Evolutionary conservation across 1,284 basidiomycete species (phyloP).

Genomic region (Pyrrhoderma lamaoense): DNA sequence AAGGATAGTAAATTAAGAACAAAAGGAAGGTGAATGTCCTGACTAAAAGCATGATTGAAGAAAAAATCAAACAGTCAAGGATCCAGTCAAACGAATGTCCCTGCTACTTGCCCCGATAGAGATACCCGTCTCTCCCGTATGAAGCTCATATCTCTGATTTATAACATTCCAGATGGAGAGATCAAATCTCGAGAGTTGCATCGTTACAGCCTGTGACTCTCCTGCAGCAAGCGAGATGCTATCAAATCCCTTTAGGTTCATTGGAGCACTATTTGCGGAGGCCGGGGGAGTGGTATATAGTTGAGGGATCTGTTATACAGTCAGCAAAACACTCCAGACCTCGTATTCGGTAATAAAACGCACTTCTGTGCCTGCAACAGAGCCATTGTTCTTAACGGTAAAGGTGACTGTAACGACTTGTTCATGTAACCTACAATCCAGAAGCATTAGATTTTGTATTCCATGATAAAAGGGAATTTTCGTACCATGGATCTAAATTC

Average conservation of each 20-base stretch:
- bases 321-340: background rate
- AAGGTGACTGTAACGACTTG: conserved; percentile 28
- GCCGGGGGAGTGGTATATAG: conserved; percentile 55
- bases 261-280: conserved; percentile 52
- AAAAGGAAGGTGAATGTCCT: too few species aligned
- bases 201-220: conserved; percentile 37
- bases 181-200: conserved; percentile 59
- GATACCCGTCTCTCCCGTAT: conserved; percentile 37
- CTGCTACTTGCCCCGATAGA: conserved; percentile 49
- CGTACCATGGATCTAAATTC: conserved; percentile 28
- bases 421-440: conserved; percentile 26
- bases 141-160: conserved; percentile 41
- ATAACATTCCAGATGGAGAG: conserved; percentile 53
- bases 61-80: conserved; percentile 12
- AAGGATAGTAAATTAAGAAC: too few species aligned
- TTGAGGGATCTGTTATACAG: conserved; percentile 45
- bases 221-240: conserved; percentile 44
- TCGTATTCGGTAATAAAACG: background rate
- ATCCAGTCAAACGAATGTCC: conserved; percentile 34
- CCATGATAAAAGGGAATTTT: background rate
- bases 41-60: background rate
- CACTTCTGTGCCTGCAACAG: conserved; percentile 30
- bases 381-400: conserved; percentile 31
- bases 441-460: background rate
- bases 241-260: conserved; percentile 60